Percentiles rank a stretch among this genome's conserved stretches.
Conservation (phyloP, 805 yeast species). For the Ogataea naganishii region DNA sequence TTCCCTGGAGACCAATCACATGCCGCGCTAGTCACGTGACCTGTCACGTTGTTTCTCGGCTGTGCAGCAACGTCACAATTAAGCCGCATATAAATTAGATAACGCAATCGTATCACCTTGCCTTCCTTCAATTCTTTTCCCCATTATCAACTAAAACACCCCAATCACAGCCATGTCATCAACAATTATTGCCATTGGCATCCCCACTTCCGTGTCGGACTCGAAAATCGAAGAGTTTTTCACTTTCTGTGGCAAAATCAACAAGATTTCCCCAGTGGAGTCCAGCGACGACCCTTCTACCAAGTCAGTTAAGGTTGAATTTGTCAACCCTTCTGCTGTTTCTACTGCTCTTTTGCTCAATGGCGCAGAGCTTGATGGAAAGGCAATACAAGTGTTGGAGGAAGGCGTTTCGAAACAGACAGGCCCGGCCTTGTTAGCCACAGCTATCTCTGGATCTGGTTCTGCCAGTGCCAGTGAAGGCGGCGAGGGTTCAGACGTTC, state of each 20-base stretch:
- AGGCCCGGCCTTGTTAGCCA: slow-evolving; percentile 1
- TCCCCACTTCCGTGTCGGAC: slow-evolving; percentile 40
- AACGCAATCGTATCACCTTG: too few relatives aligned
- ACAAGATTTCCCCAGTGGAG: slow-evolving; percentile 23
- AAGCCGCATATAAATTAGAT: too few relatives aligned
- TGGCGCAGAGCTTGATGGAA: slow-evolving; percentile 66
- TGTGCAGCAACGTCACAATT: too few relatives aligned
- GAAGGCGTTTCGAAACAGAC: slow-evolving; percentile 19
- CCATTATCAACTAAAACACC: too few relatives aligned
- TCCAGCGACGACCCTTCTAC: slow-evolving; percentile 23
- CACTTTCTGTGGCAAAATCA: slow-evolving; percentile 61
- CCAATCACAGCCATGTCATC: slow-evolving; percentile 23
- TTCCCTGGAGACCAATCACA: too few relatives aligned
- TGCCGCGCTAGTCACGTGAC: too few relatives aligned
- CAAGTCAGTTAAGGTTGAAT: slow-evolving; percentile 39
- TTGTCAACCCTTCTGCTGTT: slow-evolving; percentile 52
- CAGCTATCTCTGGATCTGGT: slow-evolving; percentile 1
- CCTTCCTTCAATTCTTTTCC: too few relatives aligned
- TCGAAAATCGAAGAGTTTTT: slow-evolving; percentile 58
- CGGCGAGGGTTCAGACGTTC: slow-evolving; percentile 1
- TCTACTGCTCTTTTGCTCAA: slow-evolving; percentile 62
- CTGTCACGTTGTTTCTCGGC: too few relatives aligned
- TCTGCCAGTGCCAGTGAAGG: slow-evolving; percentile 1
- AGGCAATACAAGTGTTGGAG: slow-evolving; percentile 38
- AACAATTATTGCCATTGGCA: slow-evolving; percentile 45